A percentile compares a stretch with the other conserved stretches of the same genome.
These are phyloP conservation scores for Oldenlandia corymbosa DNA, from an alignment of 257 asterid species.

Conservation along the genomic window DNA sequence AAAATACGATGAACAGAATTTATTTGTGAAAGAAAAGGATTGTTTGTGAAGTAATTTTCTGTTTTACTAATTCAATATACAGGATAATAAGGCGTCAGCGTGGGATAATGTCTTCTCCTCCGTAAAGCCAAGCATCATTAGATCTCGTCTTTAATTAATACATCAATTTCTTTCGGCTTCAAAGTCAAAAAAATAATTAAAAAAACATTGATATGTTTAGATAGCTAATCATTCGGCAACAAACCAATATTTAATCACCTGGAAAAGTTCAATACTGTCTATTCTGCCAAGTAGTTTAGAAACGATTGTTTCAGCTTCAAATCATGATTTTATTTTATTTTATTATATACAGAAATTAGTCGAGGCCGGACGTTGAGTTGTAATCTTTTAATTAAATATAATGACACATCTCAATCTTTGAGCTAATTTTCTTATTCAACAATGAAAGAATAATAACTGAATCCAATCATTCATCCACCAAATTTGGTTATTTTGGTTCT, in stretches of 20 bases:
- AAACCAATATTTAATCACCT: not conserved
- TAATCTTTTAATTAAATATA: not conserved
- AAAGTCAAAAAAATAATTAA: not conserved
- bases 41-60: too few relatives aligned
- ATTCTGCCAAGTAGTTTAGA: not conserved
- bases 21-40: too few relatives aligned
- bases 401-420: not conserved
- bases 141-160: too few relatives aligned
- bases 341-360: too few relatives aligned
- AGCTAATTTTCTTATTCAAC: too few relatives aligned
- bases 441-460: too few relatives aligned
- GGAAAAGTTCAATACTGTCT: not conserved
- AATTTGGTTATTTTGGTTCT: too few relatives aligned
- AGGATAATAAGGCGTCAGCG: too few relatives aligned
- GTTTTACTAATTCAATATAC: too few relatives aligned
- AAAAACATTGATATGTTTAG: not conserved
- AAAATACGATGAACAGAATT: too few relatives aligned
- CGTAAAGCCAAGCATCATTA: not conserved
- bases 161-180: not conserved
- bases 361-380: not conserved
- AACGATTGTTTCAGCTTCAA: not conserved
- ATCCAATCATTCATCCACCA: too few relatives aligned
- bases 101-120: not conserved
- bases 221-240: not conserved
- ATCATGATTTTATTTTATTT: too few relatives aligned